These are phyloP conservation scores for Allium cepa DNA, from an alignment of 106 monocot genomes.

Conservation along the genomic window DNA sequence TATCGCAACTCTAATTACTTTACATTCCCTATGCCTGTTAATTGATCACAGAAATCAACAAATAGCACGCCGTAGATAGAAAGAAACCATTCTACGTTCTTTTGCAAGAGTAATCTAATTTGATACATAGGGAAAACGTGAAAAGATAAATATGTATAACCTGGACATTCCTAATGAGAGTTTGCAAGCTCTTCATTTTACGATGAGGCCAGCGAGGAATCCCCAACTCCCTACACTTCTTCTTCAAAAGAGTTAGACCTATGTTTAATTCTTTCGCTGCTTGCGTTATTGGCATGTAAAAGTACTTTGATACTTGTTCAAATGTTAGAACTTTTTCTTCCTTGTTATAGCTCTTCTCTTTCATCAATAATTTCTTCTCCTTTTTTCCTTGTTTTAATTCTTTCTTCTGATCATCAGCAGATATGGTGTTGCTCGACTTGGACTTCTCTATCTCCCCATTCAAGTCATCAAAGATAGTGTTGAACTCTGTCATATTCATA, in stretches of 20 bases:
- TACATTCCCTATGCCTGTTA: not conserved
- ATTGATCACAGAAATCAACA: not conserved
- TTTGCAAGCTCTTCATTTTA: slow-evolving; percentile 74
- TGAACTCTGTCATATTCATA: too few relatives aligned
- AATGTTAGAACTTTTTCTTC: slow-evolving; percentile 37
- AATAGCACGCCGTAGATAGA: not conserved
- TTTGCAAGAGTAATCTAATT: not conserved
- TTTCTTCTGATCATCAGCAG: too few relatives aligned
- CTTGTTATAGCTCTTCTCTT: not conserved
- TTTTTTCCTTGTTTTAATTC: not conserved
- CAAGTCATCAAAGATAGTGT: too few relatives aligned
- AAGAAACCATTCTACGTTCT: not conserved
- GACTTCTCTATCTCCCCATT: too few relatives aligned
- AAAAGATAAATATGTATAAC: slow-evolving; percentile 8
- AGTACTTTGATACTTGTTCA: slow-evolving; percentile 55
- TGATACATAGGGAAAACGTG: not conserved
- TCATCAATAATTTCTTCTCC: not conserved
- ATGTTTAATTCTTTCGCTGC: slow-evolving; percentile 70
- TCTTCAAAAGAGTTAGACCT: slow-evolving; percentile 67
- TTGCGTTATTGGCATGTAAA: slow-evolving; percentile 69
- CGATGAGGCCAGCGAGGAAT: slow-evolving; percentile 74
- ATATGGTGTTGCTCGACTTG: too few relatives aligned
- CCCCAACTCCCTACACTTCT: slow-evolving; percentile 72
- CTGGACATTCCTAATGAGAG: slow-evolving; percentile 67
- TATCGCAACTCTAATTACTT: not conserved